phyloP scores from a whole-genome alignment of 2,329 filamentous ascomycete species.

The Pseudogymnoascus sp. region DNA sequence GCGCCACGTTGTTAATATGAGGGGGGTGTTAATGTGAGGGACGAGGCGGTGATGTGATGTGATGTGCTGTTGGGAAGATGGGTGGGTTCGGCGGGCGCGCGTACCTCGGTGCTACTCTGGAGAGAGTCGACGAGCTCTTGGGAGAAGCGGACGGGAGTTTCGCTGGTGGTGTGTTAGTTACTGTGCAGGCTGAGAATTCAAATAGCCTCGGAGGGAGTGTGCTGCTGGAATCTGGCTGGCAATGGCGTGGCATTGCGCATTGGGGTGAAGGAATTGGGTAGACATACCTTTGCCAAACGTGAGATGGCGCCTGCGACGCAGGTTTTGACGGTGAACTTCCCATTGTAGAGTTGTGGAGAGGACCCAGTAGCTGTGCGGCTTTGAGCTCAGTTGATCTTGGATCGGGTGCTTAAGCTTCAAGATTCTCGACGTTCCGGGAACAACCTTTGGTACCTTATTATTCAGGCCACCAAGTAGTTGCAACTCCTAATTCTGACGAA shows the following conservation, averaged over 20 bases:
- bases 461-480: not conserved
- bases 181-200: not conserved
- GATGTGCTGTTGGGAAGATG: not conserved
- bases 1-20: not conserved
- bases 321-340: conserved; percentile 11
- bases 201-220: not conserved
- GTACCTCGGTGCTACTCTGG: conserved; percentile 78
- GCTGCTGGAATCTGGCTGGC: not conserved
- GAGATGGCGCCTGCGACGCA: conserved; percentile 6
- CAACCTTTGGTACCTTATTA: not conserved
- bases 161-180: conserved; percentile 31
- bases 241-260: not conserved
- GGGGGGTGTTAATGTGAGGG: not conserved
- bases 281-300: conserved; percentile 12
- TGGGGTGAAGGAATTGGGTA: not conserved
- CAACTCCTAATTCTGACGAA: not conserved
- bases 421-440: not conserved
- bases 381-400: conserved; percentile 2
- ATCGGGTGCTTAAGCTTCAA: conserved; percentile 5
- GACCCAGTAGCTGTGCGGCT: conserved; percentile 10
- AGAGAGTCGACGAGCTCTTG: conserved; percentile 74
- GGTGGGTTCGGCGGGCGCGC: conserved; percentile 16
- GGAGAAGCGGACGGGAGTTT: conserved; percentile 62
- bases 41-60: conserved; percentile 2
- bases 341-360: conserved; percentile 11